Evolutionary conservation across 495 filamentous ascomycete species (phyloP).

Genomic region (Bacidia rubella): DNA sequence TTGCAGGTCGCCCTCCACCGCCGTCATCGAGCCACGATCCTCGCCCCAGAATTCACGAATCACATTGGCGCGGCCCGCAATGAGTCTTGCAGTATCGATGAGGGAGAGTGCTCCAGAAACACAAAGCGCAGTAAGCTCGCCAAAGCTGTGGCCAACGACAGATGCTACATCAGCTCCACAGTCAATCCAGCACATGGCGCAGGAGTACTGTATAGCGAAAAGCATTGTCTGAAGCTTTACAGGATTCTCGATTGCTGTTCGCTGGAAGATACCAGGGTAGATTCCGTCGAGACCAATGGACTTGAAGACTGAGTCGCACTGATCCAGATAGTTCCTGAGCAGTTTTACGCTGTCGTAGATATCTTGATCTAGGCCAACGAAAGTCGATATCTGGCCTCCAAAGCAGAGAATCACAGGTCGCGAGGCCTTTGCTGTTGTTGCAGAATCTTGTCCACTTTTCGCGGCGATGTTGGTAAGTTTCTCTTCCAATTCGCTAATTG

Average conservation of each 20-base stretch:
- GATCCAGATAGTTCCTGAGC: conserved; percentile 27
- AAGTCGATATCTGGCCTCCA: conserved; percentile 3
- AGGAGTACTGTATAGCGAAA: conserved; percentile 37
- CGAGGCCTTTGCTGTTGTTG: too few species aligned
- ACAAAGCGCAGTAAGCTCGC: conserved; percentile 36
- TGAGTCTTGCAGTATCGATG: conserved; percentile 26
- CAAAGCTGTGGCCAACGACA: conserved; percentile 41
- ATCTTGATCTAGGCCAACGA: neutral
- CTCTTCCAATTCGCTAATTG: too few species aligned
- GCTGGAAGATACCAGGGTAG: conserved; percentile 25
- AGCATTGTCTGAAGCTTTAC: conserved; percentile 29
- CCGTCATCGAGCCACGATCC: conserved; percentile 34
- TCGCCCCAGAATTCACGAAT: conserved; percentile 26
- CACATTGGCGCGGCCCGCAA: conserved; percentile 27
- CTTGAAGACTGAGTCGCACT: conserved; percentile 29
- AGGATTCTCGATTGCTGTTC: conserved; percentile 22
- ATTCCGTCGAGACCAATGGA: conserved; percentile 18
- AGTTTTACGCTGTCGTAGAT: conserved; percentile 22
- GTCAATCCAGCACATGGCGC: conserved; percentile 37
- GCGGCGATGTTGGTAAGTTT: too few species aligned
- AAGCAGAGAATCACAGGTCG: conserved; percentile 13
- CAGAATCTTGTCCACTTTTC: too few species aligned
- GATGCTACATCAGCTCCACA: conserved; percentile 26
- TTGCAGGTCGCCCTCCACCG: conserved; percentile 26
- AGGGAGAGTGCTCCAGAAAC: conserved; percentile 28